Evolutionary conservation across 257 asterid genomes (phyloP), one percentile per base, ranked within the genome.

Genomic region (Salvia miltiorrhiza): DNA sequence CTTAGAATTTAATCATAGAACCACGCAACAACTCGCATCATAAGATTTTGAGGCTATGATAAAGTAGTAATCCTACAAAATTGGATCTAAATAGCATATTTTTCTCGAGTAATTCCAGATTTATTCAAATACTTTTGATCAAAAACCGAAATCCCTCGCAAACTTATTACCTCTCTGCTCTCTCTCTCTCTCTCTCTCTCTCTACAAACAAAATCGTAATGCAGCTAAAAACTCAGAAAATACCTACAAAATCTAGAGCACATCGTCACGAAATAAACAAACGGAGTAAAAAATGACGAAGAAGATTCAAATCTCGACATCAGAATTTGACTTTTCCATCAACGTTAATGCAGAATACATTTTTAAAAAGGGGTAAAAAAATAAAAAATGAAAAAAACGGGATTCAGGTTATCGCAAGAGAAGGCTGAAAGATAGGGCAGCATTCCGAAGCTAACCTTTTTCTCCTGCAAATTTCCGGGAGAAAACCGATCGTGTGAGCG

Each of bases 221-320:
- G 78, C 73, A 75, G 66, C 78, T 49, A 44, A 16, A 52, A 60
- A 58, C 50, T 67, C 55, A 60, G 49, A 63, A 73, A 76, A 74
- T 16, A 56, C 54, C 77, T 77, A 78, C 72, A 77, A 75, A 70
- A 77, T 55, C 48, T 14, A 65, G 55, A 50, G 69, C 33, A 64
- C 65, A 21, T 49, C 26, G 13, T 69, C 52, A 71, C 52, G 17
- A 44, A 62, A 28, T 23, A 33, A 59, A 3, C 2, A 65, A 65
- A 53, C 7, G 40, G 5, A 24, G 32, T 7, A 33, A 41, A 53
- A 33, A 41, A 53, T 13, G 44, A 61, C 13, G 70, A 26, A 43
- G 72, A 63, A 73, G 35, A 73, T 45, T 72, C 69, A 50, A 19
- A 65, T 62, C 64, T 69, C 63, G 62, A 44, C 32, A 60, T 63